phyloP scores from a whole-genome alignment of 2,329 filamentous ascomycete genomes.

The Ophiosphaerella korrae region DNA sequence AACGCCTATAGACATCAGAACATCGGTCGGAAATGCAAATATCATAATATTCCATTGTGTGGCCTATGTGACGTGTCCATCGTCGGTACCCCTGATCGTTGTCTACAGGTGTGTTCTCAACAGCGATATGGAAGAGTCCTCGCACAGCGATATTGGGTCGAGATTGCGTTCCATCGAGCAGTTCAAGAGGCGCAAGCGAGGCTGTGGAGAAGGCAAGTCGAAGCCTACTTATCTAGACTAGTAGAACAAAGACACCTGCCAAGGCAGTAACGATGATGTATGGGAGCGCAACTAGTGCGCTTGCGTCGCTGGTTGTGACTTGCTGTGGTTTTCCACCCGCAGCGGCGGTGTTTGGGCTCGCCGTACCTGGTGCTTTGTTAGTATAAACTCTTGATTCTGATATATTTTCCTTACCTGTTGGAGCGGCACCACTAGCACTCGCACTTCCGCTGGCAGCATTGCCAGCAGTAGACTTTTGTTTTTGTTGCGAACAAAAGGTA shows the following conservation, averaged over 20 bases:
- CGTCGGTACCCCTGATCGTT: no score
- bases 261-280: slow-evolving; percentile 22
- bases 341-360: background rate
- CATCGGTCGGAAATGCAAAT: no score
- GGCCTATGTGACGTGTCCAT: no score
- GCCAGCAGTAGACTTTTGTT: slow-evolving; percentile 20
- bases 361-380: background rate
- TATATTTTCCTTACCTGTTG: no score
- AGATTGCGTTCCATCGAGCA: no score
- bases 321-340: background rate
- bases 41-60: no score
- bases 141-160: no score
- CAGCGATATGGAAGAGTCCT: no score
- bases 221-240: slow-evolving; percentile 15
- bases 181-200: no score
- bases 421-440: background rate
- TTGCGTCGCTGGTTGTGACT: slow-evolving; percentile 11
- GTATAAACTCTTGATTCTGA: background rate
- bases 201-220: no score
- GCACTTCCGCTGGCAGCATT: background rate
- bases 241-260: slow-evolving; percentile 18
- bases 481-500: slow-evolving; percentile 21
- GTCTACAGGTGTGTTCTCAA: no score
- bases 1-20: no score
- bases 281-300: slow-evolving; percentile 17